phyloP scores from a whole-genome alignment of 2,329 filamentous ascomycete genomes.

The Claviceps humidiphila region DNA sequence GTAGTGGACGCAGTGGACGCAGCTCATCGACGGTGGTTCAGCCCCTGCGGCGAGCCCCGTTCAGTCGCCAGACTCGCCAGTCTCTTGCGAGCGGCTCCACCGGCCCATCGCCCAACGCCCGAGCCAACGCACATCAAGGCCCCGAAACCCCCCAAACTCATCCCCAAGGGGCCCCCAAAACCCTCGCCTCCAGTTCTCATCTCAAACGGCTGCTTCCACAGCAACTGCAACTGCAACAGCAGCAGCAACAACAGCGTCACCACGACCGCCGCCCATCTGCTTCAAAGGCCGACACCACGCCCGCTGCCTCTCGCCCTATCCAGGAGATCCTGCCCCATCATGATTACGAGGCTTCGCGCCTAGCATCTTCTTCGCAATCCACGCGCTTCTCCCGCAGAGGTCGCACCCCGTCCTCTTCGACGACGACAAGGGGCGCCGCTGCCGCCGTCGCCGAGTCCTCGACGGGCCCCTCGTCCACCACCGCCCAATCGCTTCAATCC shows the following conservation, averaged over 20 bases:
- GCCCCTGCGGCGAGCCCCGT: background rate
- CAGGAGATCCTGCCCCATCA: constrained; percentile 40
- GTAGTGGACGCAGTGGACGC: background rate
- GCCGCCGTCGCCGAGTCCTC: constrained; percentile 28
- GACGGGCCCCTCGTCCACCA: constrained; percentile 10
- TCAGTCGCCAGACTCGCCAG: background rate
- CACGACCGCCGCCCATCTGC: constrained; percentile 28
- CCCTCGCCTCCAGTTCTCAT: constrained; percentile 1
- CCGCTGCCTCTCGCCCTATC: constrained; percentile 18
- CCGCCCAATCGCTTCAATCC: constrained; percentile 26
- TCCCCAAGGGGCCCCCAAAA: background rate
- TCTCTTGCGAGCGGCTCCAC: background rate
- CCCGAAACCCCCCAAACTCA: constrained; percentile 5
- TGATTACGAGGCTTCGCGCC: constrained; percentile 61
- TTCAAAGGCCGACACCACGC: constrained; percentile 14
- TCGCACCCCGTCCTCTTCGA: constrained; percentile 17
- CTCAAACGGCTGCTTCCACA: constrained; percentile 9
- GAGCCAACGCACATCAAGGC: constrained; percentile 8
- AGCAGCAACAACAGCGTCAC: constrained; percentile 16
- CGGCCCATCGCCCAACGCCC: constrained; percentile 2
- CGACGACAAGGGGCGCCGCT: constrained; percentile 38
- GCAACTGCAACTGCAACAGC: constrained; percentile 9
- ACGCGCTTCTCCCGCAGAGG: constrained; percentile 55
- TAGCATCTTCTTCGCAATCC: constrained; percentile 42
- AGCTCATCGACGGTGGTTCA: background rate